Evolutionary conservation across 1,284 basidiomycete species (phyloP).

Genomic region (Puccinia novopanici): DNA sequence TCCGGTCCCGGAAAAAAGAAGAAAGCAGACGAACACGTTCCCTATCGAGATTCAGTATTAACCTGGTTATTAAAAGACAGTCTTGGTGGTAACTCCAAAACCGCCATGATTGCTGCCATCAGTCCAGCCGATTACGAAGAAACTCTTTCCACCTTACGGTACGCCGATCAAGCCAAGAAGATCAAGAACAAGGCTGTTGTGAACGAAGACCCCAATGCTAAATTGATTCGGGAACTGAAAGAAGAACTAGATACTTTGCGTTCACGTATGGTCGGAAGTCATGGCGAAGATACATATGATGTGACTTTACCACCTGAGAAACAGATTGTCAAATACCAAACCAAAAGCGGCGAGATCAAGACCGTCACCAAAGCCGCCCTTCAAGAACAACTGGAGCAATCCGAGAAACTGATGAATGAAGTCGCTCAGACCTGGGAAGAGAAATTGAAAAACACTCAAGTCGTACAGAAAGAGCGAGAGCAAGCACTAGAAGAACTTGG

Average conservation of each 20-base stretch:
- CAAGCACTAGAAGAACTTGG: slow-evolving; percentile 95
- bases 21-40: slow-evolving; percentile 74
- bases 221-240: slow-evolving; percentile 94
- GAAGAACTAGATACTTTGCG: slow-evolving; percentile 78
- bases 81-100: slow-evolving; percentile 59
- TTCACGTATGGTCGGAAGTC: slow-evolving; percentile 53
- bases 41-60: slow-evolving; percentile 35
- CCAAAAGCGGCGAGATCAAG: slow-evolving; percentile 89
- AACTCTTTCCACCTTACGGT: slow-evolving; percentile 88
- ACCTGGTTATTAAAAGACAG: slow-evolving; percentile 68
- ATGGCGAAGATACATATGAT: slow-evolving; percentile 75
- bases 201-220: slow-evolving; percentile 98
- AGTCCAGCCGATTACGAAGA: slow-evolving; percentile 97
- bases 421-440: slow-evolving; percentile 98
- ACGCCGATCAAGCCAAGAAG: slow-evolving; percentile 96
- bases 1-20: slow-evolving; percentile 74
- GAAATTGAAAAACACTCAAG: slow-evolving; percentile 87
- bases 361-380: slow-evolving; percentile 94
- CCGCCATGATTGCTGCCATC: slow-evolving; percentile 81
- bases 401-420: slow-evolving; percentile 94
- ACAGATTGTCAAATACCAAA: slow-evolving; percentile 92
- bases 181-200: slow-evolving; percentile 99
- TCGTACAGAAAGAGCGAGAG: slow-evolving; percentile 93
- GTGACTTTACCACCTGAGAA: slow-evolving; percentile 85
- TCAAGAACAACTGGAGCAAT: slow-evolving; percentile 92